Evolutionary conservation across 2,329 filamentous ascomycete genomes (phyloP), one percentile per base, ranked within the genome.

Genomic region (Neocatenulostroma microsporum): DNA sequence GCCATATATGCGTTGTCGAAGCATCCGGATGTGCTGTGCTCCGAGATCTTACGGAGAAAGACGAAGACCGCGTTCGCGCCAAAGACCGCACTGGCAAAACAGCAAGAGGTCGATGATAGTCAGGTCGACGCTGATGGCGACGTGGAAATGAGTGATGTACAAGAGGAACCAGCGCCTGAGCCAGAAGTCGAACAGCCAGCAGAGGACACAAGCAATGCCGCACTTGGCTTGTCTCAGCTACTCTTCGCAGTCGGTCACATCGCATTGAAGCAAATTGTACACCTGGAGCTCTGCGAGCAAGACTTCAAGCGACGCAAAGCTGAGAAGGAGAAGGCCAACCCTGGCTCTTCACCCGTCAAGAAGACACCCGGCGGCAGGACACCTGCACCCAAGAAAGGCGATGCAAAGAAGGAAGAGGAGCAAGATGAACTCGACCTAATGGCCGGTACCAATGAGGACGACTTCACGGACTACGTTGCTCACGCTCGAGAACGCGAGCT

Each of bases 261-360:
- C 31, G 91, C 91, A 11, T 91, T 98, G 57, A 98, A 98, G 66
- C 93, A 98, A 58, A 98, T 98, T 50, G 93, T 98, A 1, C 91
- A 98, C 58, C 75, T 98, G 9, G 91, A 98, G 54, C 72, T 96
- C n/a, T 94, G 88, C 58, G 91, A 98, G 57, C 78, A 91, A 33
- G 91, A 98, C 61, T 98, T 98, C 63, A 98, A 98, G 69, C 83
- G 89, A 36, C 77, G 89, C 48, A 98, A 98, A 69, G 82, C 84
- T 26, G 85, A 91, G 42, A 85, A 87, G 50, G 84, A 91, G 55
- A 88, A 86, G 67, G 72, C 67, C 40, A 51, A 54, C 15, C 42
- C 50, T 7, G 24, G 40, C 12, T 36, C 48, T 6, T 57, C 58
- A 7, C 56, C 62, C 3, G 45, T 55, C 18, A 66, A 65, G 46